Base-by-base conservation (phyloP, 2,329 filamentous ascomycete genomes). In the Xylariaceae sp. region DNA sequence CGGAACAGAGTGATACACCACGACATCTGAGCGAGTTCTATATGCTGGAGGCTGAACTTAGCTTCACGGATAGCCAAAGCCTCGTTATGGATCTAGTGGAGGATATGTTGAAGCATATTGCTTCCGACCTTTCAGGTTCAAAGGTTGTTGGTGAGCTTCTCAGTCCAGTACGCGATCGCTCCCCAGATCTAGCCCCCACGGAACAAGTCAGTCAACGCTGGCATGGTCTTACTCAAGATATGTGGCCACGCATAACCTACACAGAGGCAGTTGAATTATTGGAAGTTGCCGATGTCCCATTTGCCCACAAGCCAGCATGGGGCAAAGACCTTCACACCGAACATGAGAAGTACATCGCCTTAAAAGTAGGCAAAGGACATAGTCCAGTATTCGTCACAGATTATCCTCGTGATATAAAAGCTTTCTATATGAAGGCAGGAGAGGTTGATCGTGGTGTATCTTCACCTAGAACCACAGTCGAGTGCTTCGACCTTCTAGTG, bases 1-100 rank as follows among this genome's bases (percentile, higher is more conserved):
- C 95, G 3, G 95, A 97, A 74, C 88, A 87, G 71, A 97, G 92
- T 74, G 93, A 98, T 70, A 98, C 95, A 0, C 88, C 92, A 5
- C 87, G 95, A 24, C 95, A 99, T 75, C 80, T 99, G 60, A 96
- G 92, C 77, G 95, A 99, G 71, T 98, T 99, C 69, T 98, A 98
- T 76, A 98, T 99, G 95, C 84, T 99, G 2, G 95, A 99, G 75
- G 93, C 88, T 14, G 95, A 99, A 74, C 79, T 93, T 71, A 88
- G 87, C 68, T 96, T 96, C 72, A 84, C 88, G 37, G 81, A 90
- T 43, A 78, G 86, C 62, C 79, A 96, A 63, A 77, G 82, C 26
- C 78, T 83, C 23, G 80, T 99, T 65, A 95, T 96, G 83, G 80
- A 87, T 54, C 74, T 94, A n/a, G 84, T 92, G 2, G 92, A 98